Base-by-base conservation (phyloP, 2,329 filamentous ascomycete species). In the Trichoderma arundinaceum region DNA sequence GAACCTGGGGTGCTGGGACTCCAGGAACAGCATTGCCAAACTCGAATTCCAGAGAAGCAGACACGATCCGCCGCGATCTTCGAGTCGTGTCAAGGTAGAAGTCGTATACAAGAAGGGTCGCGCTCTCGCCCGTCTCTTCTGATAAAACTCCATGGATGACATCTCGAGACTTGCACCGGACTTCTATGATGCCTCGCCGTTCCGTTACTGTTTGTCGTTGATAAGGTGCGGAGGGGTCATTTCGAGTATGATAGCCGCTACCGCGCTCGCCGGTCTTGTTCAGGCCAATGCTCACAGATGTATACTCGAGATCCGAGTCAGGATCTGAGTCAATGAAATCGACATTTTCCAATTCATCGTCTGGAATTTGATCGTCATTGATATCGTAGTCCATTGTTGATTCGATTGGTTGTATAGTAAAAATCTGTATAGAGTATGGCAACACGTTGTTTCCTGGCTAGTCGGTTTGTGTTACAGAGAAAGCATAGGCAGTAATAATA, bases 61-160 rank as follows among this genome's bases (percentile, higher is more conserved):
- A 65, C 12, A 70, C 63, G 22, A 75, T 69, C 12, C 73, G 69
- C 4, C 72, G 68, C 4, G 69, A 69, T 8, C 66, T 62, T 43
- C 56, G 68, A 46, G 65, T 72, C 43, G 72, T 63, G 52, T 74
- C 71, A 15, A 75, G 72, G 19, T 71, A 70, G 41, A 74, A 72
- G 22, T 70, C 54, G 2, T 74, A 64, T 28, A 74, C 67, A 7
- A 75, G 58, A 1, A 75, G 63, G 1, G 72, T 74, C 7, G 68
- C 69, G 41, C 54, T 68, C 0, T 64, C 70, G 17, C 51, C 65
- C 19, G 70, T 67, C 6, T 72, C 69, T 1, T 67, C 59, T 12
- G 52, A 60, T 48, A 72, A 64, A 6, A 68, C 53, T 8, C 73
- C 73, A 41, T 75, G 72, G 13, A 73, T 67, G 15, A 75, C 60